These are phyloP conservation scores for Pestalotiopsis sp. DNA, from an alignment of 2,329 filamentous ascomycete genomes.

Conservation along the genomic window DNA sequence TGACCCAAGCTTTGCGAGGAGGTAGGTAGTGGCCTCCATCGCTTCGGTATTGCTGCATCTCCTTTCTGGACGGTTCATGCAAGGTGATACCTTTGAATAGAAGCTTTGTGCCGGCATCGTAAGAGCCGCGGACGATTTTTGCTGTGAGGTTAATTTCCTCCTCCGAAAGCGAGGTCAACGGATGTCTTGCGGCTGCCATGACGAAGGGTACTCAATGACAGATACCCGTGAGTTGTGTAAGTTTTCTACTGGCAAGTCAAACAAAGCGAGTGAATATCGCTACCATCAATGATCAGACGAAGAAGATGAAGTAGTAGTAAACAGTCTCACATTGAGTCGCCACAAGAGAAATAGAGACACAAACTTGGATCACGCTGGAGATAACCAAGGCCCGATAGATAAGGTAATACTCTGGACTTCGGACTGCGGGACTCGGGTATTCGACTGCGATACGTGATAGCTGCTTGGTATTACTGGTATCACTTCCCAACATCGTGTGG, in stretches of 20 bases:
- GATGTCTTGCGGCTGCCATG: neutral
- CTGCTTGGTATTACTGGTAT: neutral
- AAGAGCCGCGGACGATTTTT: neutral
- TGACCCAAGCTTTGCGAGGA: slow-evolving; percentile 6
- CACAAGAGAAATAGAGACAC: neutral
- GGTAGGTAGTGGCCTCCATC: neutral
- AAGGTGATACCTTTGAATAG: slow-evolving; percentile 7
- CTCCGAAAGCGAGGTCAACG: slow-evolving; percentile 3
- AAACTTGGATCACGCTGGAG: neutral
- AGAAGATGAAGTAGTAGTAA: neutral
- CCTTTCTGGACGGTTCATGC: slow-evolving; percentile 9
- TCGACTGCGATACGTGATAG: neutral
- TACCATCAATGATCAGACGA: neutral
- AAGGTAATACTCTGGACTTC: neutral
- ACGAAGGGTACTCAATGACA: neutral
- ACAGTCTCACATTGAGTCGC: neutral
- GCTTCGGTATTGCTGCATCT: slow-evolving; percentile 10
- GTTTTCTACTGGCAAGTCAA: neutral
- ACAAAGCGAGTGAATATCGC: neutral
- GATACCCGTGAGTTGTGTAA: neutral
- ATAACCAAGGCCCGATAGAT: neutral
- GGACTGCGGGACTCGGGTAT: neutral
- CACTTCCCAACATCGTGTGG: neutral
- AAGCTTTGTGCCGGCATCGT: slow-evolving; percentile 8
- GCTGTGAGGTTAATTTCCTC: slow-evolving; percentile 5